A percentile compares a stretch with the other conserved stretches of the same genome.
phyloP scores from a whole-genome alignment of 2,329 filamentous ascomycete species.

The Helminthosporium solani region DNA sequence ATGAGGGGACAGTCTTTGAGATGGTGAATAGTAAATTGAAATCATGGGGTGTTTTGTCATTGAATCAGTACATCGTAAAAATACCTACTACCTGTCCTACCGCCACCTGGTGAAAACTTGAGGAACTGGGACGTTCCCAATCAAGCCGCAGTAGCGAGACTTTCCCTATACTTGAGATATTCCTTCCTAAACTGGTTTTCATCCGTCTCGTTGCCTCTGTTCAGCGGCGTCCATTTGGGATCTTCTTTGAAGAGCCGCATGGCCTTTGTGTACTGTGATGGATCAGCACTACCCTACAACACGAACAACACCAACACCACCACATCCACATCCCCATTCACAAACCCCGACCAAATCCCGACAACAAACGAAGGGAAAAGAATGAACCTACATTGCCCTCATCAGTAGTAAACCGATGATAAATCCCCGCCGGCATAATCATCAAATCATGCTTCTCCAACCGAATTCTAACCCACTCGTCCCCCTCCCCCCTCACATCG shows the following conservation, averaged over 20 bases:
- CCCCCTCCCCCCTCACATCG: conserved; percentile 78
- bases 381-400: conserved; percentile 72
- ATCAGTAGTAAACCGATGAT: conserved; percentile 96
- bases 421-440: conserved; percentile 91
- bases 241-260: conserved; percentile 98
- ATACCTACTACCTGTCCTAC: no score
- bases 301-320: no score
- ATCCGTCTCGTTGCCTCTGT: conserved; percentile 76
- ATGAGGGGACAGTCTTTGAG: no score
- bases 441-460: conserved; percentile 87
- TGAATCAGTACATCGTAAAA: no score
- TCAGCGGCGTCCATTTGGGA: conserved; percentile 95
- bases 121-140: neutral
- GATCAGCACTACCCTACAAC: conserved; percentile 18
- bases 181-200: conserved; percentile 73
- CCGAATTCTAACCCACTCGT: conserved; percentile 85
- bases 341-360: neutral
- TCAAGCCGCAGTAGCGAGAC: conserved; percentile 11
- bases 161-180: conserved; percentile 59
- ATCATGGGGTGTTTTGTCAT: no score
- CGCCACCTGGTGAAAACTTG: no score
- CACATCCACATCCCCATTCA: neutral
- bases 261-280: conserved; percentile 84
- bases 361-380: neutral
- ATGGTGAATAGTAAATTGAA: no score